Evolutionary conservation across 371 early-diverging fungal genomes (phyloP), one percentile per base, ranked within the genome.

Genomic region (Choanephora cucurbitarum): DNA sequence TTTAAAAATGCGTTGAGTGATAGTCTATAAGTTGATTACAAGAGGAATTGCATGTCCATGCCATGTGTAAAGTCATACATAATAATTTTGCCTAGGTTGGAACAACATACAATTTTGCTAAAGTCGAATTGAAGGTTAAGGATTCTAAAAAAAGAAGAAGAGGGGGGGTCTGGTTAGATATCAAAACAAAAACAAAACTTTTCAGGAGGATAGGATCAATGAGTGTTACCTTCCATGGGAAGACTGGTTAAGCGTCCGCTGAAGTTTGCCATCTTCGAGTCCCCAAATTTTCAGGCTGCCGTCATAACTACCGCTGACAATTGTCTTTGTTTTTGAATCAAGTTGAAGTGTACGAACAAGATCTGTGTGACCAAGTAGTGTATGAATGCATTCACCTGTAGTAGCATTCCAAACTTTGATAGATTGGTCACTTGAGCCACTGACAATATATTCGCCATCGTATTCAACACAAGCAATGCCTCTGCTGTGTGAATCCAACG

Each of bases 401-500:
- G 56, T 73, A 1, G 92, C 89, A 61, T 95, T 88, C 99, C 99
- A 99, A 14, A 98, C 75, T 65, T 88, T 86, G 63, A 99, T 93
- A 11, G 95, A 88, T 61, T 87, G 84, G 71, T 99, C 99, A 72
- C 96, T 91, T n/a, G 95, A 95, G 6, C 98, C 99, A 15, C 94
- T 93, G 0, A 96, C 91, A 39, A 97, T 91, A 11, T 82, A 79
- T 52, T 88, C 79, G n/a, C 96, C 95, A 64, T 94, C 93, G 64
- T 87, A 98, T 67, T 97, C 97, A 21, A 96, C 92, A 62, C 95
- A 96, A 1, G 98, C 94, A 17, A 99, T 75, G 0, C 98, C 98
- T 21, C 95, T 82, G 15, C 79, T 73, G 57, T 92, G 88, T 0
- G 82, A 83, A 47, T 74, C 77, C 19, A 86, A 66, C 13, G 83